Conservation (phyloP, 2,329 filamentous ascomycete genomes). For the Thelonectria blattea region DNA sequence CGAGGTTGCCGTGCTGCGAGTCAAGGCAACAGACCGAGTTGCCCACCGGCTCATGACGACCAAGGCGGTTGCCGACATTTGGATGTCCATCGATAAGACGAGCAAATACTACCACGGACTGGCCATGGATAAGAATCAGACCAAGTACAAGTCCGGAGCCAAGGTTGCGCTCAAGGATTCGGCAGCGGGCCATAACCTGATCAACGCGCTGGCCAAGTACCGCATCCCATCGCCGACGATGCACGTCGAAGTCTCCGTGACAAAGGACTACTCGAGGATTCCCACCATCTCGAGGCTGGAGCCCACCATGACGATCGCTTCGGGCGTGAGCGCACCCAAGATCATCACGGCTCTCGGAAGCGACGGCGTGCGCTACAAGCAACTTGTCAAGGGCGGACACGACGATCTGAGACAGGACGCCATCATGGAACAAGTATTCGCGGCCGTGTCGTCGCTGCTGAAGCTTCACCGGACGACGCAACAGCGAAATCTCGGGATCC, state of each 20-base stretch:
- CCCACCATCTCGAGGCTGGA: constrained; percentile 78
- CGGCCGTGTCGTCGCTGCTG: constrained; percentile 89
- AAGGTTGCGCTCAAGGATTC: constrained; percentile 71
- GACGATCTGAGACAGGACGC: constrained; percentile 97
- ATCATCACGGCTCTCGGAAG: constrained; percentile 83
- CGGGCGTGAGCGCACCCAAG: constrained; percentile 91
- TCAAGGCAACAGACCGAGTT: constrained; percentile 74
- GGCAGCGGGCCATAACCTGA: constrained; percentile 65
- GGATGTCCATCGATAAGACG: constrained; percentile 75
- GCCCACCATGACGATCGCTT: constrained; percentile 81
- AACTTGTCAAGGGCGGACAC: constrained; percentile 93
- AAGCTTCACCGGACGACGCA: constrained; percentile 85
- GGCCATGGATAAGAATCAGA: constrained; percentile 68
- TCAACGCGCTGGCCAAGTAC: constrained; percentile 67
- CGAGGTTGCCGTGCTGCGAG: constrained; percentile 74
- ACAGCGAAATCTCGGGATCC: constrained; percentile 85
- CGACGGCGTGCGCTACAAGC: constrained; percentile 82
- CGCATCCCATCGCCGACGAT: constrained; percentile 88
- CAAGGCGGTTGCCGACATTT: constrained; percentile 60
- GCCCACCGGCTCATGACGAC: constrained; percentile 64
- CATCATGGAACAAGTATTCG: constrained; percentile 99
- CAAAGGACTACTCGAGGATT: constrained; percentile 76
- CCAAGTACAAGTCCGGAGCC: constrained; percentile 70
- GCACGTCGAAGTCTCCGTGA: constrained; percentile 75
- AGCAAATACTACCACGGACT: constrained; percentile 71